Evolutionary conservation across 2,329 filamentous ascomycete species (phyloP).

Genomic region (Alternaria conjuncta): DNA sequence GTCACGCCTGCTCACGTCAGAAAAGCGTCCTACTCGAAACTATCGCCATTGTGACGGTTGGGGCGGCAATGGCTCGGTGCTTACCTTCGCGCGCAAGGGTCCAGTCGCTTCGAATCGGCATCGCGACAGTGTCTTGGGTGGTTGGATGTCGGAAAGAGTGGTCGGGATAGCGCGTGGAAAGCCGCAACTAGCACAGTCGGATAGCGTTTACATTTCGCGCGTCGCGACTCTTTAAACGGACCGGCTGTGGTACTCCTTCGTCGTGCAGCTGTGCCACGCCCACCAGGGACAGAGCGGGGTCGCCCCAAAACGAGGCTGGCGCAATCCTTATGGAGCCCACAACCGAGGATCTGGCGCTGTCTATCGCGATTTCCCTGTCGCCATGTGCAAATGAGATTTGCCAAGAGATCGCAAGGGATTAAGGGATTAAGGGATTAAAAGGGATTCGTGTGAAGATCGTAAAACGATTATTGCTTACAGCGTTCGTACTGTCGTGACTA

Average conservation of each 20-base stretch:
- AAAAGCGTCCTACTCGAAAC: background rate
- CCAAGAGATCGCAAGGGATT: background rate
- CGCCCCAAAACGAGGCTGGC: constrained; percentile 1
- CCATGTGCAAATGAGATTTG: background rate
- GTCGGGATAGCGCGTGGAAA: background rate
- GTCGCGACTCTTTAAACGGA: constrained; percentile 2
- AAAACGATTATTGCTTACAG: background rate
- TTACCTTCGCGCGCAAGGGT: constrained; percentile 49
- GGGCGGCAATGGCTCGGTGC: background rate
- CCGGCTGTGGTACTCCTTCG: background rate
- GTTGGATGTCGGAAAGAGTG: background rate
- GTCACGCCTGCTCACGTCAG: constrained; percentile 34
- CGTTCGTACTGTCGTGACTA: background rate
- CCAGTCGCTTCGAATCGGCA: constrained; percentile 50
- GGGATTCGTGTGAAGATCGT: background rate
- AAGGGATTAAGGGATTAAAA: background rate
- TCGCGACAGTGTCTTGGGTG: constrained; percentile 12
- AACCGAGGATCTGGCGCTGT: constrained; percentile 4
- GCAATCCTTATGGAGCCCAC: background rate
- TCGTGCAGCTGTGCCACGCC: background rate
- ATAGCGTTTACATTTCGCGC: background rate
- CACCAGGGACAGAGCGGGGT: background rate
- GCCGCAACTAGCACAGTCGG: background rate
- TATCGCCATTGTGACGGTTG: background rate
- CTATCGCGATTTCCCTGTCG: background rate